Base-by-base conservation (phyloP, 2,329 filamentous ascomycete species). In the Phaeophleospora eucalypticola region DNA sequence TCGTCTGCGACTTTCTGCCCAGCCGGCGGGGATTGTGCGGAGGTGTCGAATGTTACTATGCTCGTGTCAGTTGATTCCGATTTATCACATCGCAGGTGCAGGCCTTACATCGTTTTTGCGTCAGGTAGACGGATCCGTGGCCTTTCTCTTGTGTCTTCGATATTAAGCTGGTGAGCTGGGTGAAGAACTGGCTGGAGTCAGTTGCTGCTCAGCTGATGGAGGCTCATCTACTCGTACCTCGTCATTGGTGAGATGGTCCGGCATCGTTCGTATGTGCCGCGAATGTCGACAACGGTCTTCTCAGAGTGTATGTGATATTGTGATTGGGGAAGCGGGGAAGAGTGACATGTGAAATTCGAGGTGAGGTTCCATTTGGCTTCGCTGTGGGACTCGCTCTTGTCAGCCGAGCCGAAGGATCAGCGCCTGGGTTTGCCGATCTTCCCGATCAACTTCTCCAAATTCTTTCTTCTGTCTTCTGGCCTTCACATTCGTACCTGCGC, bases 61-160 rank as follows among this genome's bases (percentile, higher is more conserved):
- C 38, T 3, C 39, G 20, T 14, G 36, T 56, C 36, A 51, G 44
- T 15, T n/a, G 2, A 27, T 4, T 4, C 10, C 1, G 10, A 40
- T 20, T 10, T 20, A 24, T 19, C 7, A 19, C 12, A 7, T 7
- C 21, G 10, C 14, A n/a, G 3, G 6, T 29, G 2, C 4, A 8
- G 24, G 8, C 4, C 45, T 43, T 75, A 87, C 85, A 68, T 70
- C 86, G 78, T 66, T 91, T 91, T 64, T 94, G 87, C 42, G 80
- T 84, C 48, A 94, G 73, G 67, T 80, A 84, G 56, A 94, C 74
- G 41, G 82, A 81, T 59, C 86, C 86, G 67, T 89, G 84, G 59
- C 84, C 79, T 65, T 83, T 83, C 61, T 79, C 75, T 62, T 84
- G 84, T 52, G 79, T 79, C 54, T 76, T 68, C 52, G 80, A 75